Evolutionary conservation across 2,329 filamentous ascomycete species (phyloP).

Genomic region (Pyricularia sp.): DNA sequence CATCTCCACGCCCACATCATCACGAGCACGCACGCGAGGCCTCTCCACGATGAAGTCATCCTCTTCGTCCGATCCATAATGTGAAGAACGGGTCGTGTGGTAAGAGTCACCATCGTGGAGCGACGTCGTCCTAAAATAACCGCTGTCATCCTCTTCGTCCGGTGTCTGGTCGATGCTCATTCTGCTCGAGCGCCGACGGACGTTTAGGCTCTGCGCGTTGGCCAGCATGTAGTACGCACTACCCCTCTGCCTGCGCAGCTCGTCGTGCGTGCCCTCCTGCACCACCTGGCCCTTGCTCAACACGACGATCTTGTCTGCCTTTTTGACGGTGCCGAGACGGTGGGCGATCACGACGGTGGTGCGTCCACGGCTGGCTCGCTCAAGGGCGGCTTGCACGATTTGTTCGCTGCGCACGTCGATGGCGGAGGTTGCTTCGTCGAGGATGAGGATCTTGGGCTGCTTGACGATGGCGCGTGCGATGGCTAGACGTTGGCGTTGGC

Average conservation of each 20-base stretch:
- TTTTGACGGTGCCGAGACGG: constrained; percentile 5
- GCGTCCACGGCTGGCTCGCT: constrained; percentile 42
- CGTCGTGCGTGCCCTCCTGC: constrained; percentile 6
- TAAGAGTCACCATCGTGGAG: background rate
- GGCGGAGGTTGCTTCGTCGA: constrained; percentile 58
- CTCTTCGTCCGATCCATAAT: background rate
- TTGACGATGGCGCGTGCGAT: constrained; percentile 54
- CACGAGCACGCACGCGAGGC: constrained; percentile 23
- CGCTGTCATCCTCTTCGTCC: background rate
- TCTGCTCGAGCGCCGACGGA: background rate
- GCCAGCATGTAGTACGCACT: constrained; percentile 3
- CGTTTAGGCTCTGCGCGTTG: background rate
- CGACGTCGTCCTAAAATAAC: background rate
- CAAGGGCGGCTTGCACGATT: constrained; percentile 44
- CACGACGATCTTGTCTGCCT: constrained; percentile 6
- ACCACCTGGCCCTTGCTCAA: constrained; percentile 3
- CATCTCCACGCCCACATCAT: constrained; percentile 20
- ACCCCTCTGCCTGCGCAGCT: background rate
- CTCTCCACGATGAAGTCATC: background rate
- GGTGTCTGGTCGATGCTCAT: constrained; percentile 16
- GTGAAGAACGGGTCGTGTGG: background rate
- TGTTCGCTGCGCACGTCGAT: constrained; percentile 29
- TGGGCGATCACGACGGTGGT: constrained; percentile 32
- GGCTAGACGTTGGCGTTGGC: constrained; percentile 52
- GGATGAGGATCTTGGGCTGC: constrained; percentile 51